These are phyloP conservation scores for Prunus padus DNA, from an alignment of 306 rosid genomes.

Conservation along the genomic window DNA sequence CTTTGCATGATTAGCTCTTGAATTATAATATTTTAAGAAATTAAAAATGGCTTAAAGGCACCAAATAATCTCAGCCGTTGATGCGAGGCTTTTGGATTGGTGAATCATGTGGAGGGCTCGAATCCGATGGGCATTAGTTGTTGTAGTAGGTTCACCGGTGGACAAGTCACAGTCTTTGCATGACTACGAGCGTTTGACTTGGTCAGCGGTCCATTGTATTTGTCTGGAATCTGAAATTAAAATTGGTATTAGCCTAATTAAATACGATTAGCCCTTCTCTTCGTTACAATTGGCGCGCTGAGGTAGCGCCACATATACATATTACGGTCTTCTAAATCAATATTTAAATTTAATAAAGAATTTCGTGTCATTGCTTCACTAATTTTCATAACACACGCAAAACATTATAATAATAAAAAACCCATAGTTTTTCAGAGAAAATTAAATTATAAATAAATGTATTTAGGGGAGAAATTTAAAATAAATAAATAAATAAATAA, in stretches of 20 bases:
- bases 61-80: conserved; percentile 21
- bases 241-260: neutral
- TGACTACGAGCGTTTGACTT: conserved; percentile 32
- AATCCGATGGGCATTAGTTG: conserved; percentile 24
- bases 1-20: neutral
- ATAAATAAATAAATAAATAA: neutral
- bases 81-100: neutral
- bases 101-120: conserved; percentile 5
- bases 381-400: no score
- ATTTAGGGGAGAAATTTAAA: neutral
- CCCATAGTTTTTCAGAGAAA: no score
- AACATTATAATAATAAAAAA: neutral
- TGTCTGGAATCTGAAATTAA: neutral
- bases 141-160: conserved; percentile 43
- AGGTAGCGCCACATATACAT: neutral
- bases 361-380: no score
- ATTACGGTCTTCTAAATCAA: neutral
- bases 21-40: no score
- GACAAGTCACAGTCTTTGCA: neutral
- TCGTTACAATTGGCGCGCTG: neutral
- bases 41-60: neutral
- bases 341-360: no score
- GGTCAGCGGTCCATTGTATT: conserved; percentile 4
- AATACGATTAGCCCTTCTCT: neutral
- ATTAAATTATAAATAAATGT: neutral